Base-by-base conservation (phyloP, 257 asterid species). In the Nicotiana tomentosiformis region DNA sequence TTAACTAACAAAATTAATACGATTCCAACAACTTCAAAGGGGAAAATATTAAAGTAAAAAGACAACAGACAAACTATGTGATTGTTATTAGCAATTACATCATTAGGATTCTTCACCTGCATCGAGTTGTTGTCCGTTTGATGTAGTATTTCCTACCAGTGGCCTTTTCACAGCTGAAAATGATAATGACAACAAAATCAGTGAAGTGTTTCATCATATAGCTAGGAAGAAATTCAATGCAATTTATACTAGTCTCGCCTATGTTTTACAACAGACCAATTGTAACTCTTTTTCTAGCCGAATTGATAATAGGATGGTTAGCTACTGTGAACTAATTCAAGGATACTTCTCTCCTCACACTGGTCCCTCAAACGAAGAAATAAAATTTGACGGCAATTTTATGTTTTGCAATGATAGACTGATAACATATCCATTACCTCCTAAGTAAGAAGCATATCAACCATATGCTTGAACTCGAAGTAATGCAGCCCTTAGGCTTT, bases 111-210 rank as follows among this genome's bases (percentile, higher is more conserved):
- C 85, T 77, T 87, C 90, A 20, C 66, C 82, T 58, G 68, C 87
- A 15, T 80, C 87, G 20, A 77, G 64, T 20, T 81, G 87, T 55
- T 77, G 66, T 81, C 80, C 87, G 85, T 61, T 88, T 14, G 83
- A 10, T 16, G 67, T 46, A 62, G 81, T 49, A 70, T 77, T 82
- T 70, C 88, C 89, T 76, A 84, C 39, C 77, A 68, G 82, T 7
- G 88, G 88, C 10, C 84, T 68, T 80, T 81, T 89, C 82, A 87
- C 62, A 67, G 91, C 93, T 90, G 91, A 81, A 84, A 78, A 81
- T 23, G 82, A 81, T 23, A 26, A 80, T n/a, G 46, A 37, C 65
- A 33, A n/a, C 58, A 83, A 76, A 35, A 55, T 33, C 43, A 56
- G 35, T 61, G 8, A 55, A 56, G 7, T n/a, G 17, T 43, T 15